phyloP scores from a whole-genome alignment of 352 stramenopile genomes.

The Phytophthora brassicae region DNA sequence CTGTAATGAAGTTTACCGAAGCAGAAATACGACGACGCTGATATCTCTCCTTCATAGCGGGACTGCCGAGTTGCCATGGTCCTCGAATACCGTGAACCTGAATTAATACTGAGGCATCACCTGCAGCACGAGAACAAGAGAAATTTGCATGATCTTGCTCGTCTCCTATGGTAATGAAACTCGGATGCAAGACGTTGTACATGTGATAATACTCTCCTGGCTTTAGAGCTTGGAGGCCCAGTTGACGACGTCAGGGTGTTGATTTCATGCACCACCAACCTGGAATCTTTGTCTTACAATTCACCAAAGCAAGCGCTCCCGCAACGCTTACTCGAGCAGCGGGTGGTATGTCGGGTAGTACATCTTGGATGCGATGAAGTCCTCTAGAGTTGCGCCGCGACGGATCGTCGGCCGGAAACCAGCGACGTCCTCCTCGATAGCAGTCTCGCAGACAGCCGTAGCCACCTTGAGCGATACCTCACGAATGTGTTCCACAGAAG shows the following conservation, averaged over 20 bases:
- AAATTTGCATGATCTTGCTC: constrained; percentile 19
- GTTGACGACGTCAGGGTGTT: constrained; percentile 7
- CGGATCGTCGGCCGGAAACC: constrained; percentile 75
- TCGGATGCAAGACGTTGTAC: constrained; percentile 20
- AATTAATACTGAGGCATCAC: constrained; percentile 13
- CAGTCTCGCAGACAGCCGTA: constrained; percentile 89
- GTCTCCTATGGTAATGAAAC: constrained; percentile 21
- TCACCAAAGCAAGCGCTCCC: constrained; percentile 3
- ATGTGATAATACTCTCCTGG: constrained; percentile 21
- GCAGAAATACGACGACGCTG: constrained; percentile 7
- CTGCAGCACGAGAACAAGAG: constrained; percentile 17
- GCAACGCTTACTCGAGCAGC: constrained; percentile 77
- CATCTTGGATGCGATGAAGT: constrained; percentile 93
- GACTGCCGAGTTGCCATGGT: constrained; percentile 6
- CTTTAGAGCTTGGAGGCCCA: constrained; percentile 18
- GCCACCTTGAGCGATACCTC: constrained; percentile 93
- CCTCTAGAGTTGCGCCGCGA: constrained; percentile 75
- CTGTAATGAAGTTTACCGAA: constrained; percentile 13
- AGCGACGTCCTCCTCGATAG: constrained; percentile 88
- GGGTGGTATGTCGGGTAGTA: constrained; percentile 94
- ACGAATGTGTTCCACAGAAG: constrained; percentile 91
- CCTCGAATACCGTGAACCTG: constrained; percentile 5
- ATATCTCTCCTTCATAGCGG: constrained; percentile 1
- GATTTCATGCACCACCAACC: constrained; percentile 16
- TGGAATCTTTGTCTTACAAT: constrained; percentile 20